Base-by-base conservation (phyloP, 257 asterid genomes). In the Fraxinus quadrangulata region DNA sequence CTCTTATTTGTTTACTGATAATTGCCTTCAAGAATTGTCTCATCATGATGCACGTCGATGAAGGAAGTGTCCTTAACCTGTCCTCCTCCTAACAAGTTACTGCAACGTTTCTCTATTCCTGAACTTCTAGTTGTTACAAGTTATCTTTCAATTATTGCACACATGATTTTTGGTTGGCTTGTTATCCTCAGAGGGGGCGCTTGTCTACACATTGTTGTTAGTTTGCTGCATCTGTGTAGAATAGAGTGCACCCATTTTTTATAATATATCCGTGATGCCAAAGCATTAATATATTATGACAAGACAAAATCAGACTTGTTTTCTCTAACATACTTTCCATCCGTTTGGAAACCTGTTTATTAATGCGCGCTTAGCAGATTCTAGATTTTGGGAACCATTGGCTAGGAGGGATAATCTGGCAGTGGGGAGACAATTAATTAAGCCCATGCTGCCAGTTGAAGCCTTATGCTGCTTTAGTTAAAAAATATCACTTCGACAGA, bases 21-120 rank as follows among this genome's bases (percentile, higher is more conserved):
- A 67, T 74, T 47, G 13, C 72, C 39, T 69, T 11, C 3, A 31
- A 21, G 49, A 68, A 70, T 28, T 66, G 30, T 54, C 42, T 67
- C 67, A 30, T 76, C 80, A 67, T 14, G 36, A 28, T 73, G 72
- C 71, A 59, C 17, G 75, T 54, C 33, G 65, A 54, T 75, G 67
- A 66, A 61, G 67, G 17, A 51, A 71, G 33, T 61, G 6, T 34
- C 37, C 36, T n/a, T 56, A 17, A 21, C 45, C 39, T 23, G 13
- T 45, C 9, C 67, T 23, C 47, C 6, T 45, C 28, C 11, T 63
- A 26, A 63, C 36, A 36, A 16, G 33, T 51, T 51, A 3, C 40
- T 36, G 12, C 33, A n/a, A 69, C 70, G 56, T 61, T 61, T 61
- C 67, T 56, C 39, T 49, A 6, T 26, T 42, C 23, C 17, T 72